phyloP scores from a whole-genome alignment of 371 early-diverging fungal genomes.

The Mucor indicus region DNA sequence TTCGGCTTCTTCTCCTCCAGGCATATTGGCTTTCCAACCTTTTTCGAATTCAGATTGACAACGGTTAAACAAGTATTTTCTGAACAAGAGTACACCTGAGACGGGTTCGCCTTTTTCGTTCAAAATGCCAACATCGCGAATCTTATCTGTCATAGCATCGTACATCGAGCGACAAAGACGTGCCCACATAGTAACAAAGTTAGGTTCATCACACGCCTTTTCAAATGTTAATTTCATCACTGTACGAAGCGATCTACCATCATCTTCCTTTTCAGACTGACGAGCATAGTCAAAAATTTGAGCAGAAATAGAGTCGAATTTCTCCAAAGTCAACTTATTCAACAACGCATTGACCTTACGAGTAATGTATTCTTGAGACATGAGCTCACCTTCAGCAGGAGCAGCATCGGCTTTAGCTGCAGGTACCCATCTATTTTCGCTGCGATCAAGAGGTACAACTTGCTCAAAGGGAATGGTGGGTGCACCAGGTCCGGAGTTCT shows the following conservation, averaged over 20 bases:
- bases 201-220: constrained; percentile 93
- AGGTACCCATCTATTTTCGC: constrained; percentile 87
- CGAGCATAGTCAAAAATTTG: constrained; percentile 80
- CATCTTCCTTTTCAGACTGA: constrained; percentile 62
- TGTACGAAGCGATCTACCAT: constrained; percentile 69
- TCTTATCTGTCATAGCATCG: constrained; percentile 55
- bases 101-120: constrained; percentile 52
- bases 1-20: constrained; percentile 49
- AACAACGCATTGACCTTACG: constrained; percentile 85
- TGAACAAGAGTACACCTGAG: constrained; percentile 73
- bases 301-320: constrained; percentile 79
- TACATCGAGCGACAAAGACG: constrained; percentile 74
- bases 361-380: constrained; percentile 58
- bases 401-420: constrained; percentile 16
- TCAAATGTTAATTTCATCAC: constrained; percentile 87
- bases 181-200: constrained; percentile 89
- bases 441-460: constrained; percentile 72
- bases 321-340: constrained; percentile 94
- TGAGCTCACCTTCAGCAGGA: constrained; percentile 37
- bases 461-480: constrained; percentile 59
- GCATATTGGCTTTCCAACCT: constrained; percentile 72
- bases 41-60: constrained; percentile 91
- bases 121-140: constrained; percentile 48
- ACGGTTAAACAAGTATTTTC: constrained; percentile 84
- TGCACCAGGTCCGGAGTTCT: constrained; percentile 33